These are phyloP conservation scores for Candida ficus DNA, from an alignment of 805 yeast genomes.

Conservation along the genomic window DNA sequence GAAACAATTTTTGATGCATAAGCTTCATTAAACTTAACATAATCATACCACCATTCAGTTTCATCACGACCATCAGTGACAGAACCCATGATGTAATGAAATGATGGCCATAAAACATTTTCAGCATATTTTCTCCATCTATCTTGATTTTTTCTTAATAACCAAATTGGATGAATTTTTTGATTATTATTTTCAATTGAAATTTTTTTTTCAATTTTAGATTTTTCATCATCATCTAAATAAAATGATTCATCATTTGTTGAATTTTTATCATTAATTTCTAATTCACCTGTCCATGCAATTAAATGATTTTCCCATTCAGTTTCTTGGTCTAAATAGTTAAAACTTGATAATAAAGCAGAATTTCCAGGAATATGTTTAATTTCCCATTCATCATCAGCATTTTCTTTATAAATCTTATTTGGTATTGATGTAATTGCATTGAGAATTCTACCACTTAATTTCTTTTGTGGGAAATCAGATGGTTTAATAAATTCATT, in stretches of 20 bases:
- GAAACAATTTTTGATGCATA: conserved; percentile 73
- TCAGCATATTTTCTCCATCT: conserved; percentile 92
- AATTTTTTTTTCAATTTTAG: conserved; percentile 42
- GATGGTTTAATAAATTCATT: conserved; percentile 22
- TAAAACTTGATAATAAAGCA: conserved; percentile 73
- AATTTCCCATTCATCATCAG: conserved; percentile 36
- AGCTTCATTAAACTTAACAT: conserved; percentile 85
- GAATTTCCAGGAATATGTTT: conserved; percentile 74
- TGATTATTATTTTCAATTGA: conserved; percentile 40
- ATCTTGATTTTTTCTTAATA: conserved; percentile 68
- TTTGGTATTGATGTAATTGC: conserved; percentile 67
- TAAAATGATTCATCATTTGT: conserved; percentile 53
- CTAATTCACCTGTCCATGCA: conserved; percentile 94
- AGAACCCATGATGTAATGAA: conserved; percentile 85
- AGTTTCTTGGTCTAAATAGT: conserved; percentile 55
- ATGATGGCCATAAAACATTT: conserved; percentile 86
- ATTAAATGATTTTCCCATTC: conserved; percentile 85
- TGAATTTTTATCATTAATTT: conserved; percentile 14
- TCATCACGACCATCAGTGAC: conserved; percentile 66
- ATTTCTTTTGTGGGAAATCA: conserved; percentile 20
- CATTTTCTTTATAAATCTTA: conserved; percentile 42
- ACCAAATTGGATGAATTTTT: conserved; percentile 82
- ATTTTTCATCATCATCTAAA: conserved; percentile 51
- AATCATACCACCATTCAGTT: conserved; percentile 80
- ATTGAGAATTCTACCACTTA: conserved; percentile 57